Evolutionary conservation across 495 filamentous ascomycete genomes (phyloP).

Genomic region (Aspergillus diversus): DNA sequence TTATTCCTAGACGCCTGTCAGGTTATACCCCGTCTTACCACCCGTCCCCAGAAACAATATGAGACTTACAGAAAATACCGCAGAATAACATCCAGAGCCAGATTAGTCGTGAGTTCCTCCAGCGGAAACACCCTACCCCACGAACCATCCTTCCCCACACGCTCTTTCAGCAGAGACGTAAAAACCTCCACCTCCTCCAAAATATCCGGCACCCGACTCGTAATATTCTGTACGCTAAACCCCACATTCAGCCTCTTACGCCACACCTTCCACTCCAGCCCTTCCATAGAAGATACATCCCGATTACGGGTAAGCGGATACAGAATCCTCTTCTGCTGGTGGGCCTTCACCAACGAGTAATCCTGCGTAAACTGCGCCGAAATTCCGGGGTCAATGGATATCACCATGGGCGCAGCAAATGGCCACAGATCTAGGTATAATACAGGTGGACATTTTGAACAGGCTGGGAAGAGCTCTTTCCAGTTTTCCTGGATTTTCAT

Average conservation of each 20-base stretch:
- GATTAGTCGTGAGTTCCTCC: neutral
- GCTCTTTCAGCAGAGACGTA: neutral
- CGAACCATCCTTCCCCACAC: neutral
- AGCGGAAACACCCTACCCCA: neutral
- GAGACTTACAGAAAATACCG: neutral
- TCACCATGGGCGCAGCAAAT: neutral
- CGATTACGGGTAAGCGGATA: neutral
- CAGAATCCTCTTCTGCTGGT: conserved; percentile 2
- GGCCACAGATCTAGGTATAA: conserved; percentile 2
- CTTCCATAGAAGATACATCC: neutral
- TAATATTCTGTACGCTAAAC: conserved; percentile 1
- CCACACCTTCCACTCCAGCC: neutral
- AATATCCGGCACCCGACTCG: neutral
- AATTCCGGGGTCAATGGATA: neutral
- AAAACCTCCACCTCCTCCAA: neutral
- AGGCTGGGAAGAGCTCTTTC: neutral
- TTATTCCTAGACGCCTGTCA: neutral
- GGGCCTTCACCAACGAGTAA: neutral
- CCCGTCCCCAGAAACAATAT: neutral
- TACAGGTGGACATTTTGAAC: neutral
- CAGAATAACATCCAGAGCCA: neutral
- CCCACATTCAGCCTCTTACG: conserved; percentile 1
- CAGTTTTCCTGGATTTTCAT: conserved; percentile 1
- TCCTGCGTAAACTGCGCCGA: neutral
- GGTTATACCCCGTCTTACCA: neutral